phyloP scores from a whole-genome alignment of 2,329 filamentous ascomycete genomes.

The Dothistroma septosporum region DNA sequence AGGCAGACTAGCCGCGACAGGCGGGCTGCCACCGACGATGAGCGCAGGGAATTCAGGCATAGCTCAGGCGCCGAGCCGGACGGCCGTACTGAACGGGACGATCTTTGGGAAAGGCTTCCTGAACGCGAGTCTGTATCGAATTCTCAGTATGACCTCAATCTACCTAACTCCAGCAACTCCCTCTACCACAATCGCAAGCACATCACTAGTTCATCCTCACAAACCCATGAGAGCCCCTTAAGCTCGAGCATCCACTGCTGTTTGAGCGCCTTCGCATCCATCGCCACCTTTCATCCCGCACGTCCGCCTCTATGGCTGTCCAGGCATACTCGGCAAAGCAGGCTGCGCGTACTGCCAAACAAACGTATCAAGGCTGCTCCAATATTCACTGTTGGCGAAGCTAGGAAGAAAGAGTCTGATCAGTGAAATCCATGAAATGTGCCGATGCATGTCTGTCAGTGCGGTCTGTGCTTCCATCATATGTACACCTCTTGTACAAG shows the following conservation, averaged over 20 bases:
- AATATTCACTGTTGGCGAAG: conserved; percentile 29
- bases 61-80: too few species aligned
- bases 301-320: not conserved
- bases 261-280: not conserved
- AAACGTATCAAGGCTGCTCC: conserved; percentile 24
- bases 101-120: too few species aligned
- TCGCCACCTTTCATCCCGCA: not conserved
- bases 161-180: too few species aligned
- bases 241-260: not conserved
- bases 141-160: too few species aligned
- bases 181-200: too few species aligned
- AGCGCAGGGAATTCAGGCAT: too few species aligned
- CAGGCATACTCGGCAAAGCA: conserved; percentile 17
- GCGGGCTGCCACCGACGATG: too few species aligned
- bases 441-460: conserved; percentile 3
- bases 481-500: conserved; percentile 3
- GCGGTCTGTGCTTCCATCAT: not conserved
- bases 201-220: not conserved
- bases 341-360: conserved; percentile 24
- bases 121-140: too few species aligned
- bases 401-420: conserved; percentile 16
- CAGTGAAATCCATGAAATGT: conserved; percentile 7
- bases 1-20: too few species aligned
- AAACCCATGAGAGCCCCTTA: not conserved
- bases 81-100: too few species aligned